Evolutionary conservation across 1,284 basidiomycete genomes (phyloP).

Genomic region (Amylostereum areolatum): DNA sequence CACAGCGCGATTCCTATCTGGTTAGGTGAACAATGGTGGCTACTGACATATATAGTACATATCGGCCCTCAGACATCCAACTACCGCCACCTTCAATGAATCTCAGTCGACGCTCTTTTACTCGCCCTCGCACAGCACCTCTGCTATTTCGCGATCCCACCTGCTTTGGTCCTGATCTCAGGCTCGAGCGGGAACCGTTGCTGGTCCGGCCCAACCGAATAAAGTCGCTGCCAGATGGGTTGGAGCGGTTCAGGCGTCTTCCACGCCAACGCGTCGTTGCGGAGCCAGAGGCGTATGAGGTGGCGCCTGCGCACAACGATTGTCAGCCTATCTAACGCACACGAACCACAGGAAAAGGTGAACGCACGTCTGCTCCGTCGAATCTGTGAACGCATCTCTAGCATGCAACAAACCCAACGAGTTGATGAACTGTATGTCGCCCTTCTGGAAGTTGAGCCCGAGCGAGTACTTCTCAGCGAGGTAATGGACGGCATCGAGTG

Average conservation of each 20-base stretch:
- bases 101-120: no score
- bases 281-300: conserved; percentile 17
- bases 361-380: conserved; percentile 30
- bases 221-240: conserved; percentile 23
- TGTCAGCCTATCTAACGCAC: no score
- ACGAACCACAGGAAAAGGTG: no score
- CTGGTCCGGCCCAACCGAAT: conserved; percentile 23
- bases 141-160: background rate
- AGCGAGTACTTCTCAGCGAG: conserved; percentile 38
- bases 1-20: no score
- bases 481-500: conserved; percentile 39
- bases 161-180: conserved; percentile 22
- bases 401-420: conserved; percentile 39
- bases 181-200: conserved; percentile 28
- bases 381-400: conserved; percentile 37
- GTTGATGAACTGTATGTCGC: conserved; percentile 46
- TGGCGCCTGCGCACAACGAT: conserved; percentile 20
- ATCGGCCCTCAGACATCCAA: no score
- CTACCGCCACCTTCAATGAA: no score
- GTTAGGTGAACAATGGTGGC: no score
- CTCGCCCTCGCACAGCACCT: no score
- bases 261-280: conserved; percentile 27
- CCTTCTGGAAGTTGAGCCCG: conserved; percentile 40
- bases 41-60: no score
- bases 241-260: conserved; percentile 25